Evolutionary conservation across 2,329 filamentous ascomycete genomes (phyloP).

Genomic region (Exophiala aquamarina): DNA sequence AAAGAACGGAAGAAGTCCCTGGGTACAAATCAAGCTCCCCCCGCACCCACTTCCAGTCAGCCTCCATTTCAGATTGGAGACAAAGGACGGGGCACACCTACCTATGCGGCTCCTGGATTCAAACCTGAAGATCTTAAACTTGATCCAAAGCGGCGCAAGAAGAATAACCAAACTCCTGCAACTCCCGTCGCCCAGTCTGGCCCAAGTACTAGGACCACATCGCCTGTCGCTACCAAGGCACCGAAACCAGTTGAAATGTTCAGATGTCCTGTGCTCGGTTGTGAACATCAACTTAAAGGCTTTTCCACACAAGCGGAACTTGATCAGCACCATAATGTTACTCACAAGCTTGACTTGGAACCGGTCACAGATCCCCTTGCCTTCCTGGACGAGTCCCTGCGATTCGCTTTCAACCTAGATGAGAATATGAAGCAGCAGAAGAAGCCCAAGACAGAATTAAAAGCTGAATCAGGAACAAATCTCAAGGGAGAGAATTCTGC

Average conservation of each 20-base stretch:
- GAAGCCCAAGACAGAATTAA: conserved; percentile 32
- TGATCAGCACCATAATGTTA: conserved; percentile 54
- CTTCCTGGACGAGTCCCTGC: conserved; percentile 56
- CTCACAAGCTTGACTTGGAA: conserved; percentile 50
- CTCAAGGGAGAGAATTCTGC: conserved; percentile 20
- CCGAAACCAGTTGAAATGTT: conserved; percentile 48
- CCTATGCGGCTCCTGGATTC: conserved; percentile 51
- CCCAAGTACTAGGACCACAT: conserved; percentile 28
- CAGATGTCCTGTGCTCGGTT: conserved; percentile 54
- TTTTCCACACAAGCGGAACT: conserved; percentile 56
- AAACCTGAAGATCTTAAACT: conserved; percentile 59
- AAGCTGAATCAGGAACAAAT: background rate
- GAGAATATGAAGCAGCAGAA: conserved; percentile 42
- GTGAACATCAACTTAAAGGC: conserved; percentile 54
- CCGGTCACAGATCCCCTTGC: conserved; percentile 55
- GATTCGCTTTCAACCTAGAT: conserved; percentile 49
- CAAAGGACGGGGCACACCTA: conserved; percentile 33
- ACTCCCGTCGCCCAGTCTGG: conserved; percentile 30
- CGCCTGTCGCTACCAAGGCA: conserved; percentile 40
- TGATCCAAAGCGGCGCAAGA: conserved; percentile 55
- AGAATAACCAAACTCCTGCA: conserved; percentile 36
- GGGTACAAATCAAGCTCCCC: conserved; percentile 43
- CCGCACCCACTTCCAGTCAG: conserved; percentile 51
- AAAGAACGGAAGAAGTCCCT: conserved; percentile 33
- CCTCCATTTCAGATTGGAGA: conserved; percentile 58